Conservation (phyloP, 2,329 filamentous ascomycete species). For the Ampelomyces quisqualis region DNA sequence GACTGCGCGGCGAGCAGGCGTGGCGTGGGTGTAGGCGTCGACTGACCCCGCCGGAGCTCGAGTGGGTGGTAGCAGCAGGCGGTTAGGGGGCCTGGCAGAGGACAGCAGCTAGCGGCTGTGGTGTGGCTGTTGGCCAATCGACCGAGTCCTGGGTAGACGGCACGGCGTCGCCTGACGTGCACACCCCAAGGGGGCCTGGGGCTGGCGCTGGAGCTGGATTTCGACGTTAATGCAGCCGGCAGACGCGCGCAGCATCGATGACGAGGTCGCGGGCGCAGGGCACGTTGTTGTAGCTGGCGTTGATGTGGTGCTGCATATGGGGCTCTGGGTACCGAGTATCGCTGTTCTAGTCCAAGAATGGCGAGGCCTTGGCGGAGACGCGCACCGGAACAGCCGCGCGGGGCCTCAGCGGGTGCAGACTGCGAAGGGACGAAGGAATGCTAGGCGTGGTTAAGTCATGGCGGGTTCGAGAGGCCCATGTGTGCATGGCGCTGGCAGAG, state of each 20-base stretch:
- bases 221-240: constrained; percentile 5
- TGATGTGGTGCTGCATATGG: constrained; percentile 5
- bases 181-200: constrained; percentile 10
- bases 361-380: constrained; percentile 24
- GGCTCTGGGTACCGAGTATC: neutral
- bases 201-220: constrained; percentile 6
- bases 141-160: constrained; percentile 21
- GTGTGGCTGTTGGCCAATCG: constrained; percentile 30
- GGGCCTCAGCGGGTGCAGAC: too few relatives aligned
- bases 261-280: neutral
- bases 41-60: constrained; percentile 18
- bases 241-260: constrained; percentile 15
- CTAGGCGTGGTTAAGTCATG: too few relatives aligned
- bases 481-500: too few relatives aligned
- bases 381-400: constrained; percentile 17
- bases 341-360: constrained; percentile 25
- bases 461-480: too few relatives aligned
- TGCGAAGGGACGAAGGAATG: too few relatives aligned
- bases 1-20: constrained; percentile 1
- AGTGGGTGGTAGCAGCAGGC: constrained; percentile 18
- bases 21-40: constrained; percentile 12
- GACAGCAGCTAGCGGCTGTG: constrained; percentile 21
- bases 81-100: constrained; percentile 25
- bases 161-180: constrained; percentile 29
- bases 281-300: constrained; percentile 4